phyloP scores from a whole-genome alignment of 2,329 filamentous ascomycete genomes.

The Colletotrichum chlorophyti region DNA sequence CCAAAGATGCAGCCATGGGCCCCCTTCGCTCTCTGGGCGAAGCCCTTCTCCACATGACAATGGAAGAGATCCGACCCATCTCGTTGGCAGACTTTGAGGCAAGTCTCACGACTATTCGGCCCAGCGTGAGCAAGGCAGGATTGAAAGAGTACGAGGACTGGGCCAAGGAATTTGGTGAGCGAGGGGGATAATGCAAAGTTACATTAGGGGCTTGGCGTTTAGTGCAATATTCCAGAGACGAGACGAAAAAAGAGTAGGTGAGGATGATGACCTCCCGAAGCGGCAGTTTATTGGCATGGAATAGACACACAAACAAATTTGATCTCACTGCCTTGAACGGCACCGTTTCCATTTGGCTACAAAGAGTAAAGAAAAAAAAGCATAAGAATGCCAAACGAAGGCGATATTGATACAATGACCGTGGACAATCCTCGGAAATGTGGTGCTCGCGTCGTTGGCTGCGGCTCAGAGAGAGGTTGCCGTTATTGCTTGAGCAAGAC shows the following conservation, averaged over 20 bases:
- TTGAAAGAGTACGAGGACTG: slow-evolving; percentile 92
- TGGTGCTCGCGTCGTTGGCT: neutral
- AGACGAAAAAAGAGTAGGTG: neutral
- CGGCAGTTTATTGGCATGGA: neutral
- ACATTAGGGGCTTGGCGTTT: neutral
- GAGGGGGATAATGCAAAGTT: slow-evolving; percentile 69
- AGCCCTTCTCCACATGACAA: slow-evolving; percentile 85
- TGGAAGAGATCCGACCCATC: slow-evolving; percentile 93
- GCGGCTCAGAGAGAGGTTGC: neutral
- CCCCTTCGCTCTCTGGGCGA: slow-evolving; percentile 90
- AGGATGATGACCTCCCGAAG: neutral
- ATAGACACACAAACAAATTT: neutral
- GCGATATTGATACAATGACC: neutral
- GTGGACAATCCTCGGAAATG: neutral
- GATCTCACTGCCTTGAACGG: neutral
- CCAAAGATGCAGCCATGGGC: slow-evolving; percentile 98
- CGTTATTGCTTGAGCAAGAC: neutral
- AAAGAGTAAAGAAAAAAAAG: too few species aligned
- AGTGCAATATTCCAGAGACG: neutral
- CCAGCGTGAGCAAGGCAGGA: slow-evolving; percentile 86
- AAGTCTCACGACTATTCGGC: slow-evolving; percentile 84
- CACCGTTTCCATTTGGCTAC: neutral
- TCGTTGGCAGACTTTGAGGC: slow-evolving; percentile 82
- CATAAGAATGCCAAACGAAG: neutral
- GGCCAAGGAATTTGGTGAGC: slow-evolving; percentile 91